Evolutionary conservation across 2,329 filamentous ascomycete genomes (phyloP).

Genomic region (Pseudogymnoascus destructans): DNA sequence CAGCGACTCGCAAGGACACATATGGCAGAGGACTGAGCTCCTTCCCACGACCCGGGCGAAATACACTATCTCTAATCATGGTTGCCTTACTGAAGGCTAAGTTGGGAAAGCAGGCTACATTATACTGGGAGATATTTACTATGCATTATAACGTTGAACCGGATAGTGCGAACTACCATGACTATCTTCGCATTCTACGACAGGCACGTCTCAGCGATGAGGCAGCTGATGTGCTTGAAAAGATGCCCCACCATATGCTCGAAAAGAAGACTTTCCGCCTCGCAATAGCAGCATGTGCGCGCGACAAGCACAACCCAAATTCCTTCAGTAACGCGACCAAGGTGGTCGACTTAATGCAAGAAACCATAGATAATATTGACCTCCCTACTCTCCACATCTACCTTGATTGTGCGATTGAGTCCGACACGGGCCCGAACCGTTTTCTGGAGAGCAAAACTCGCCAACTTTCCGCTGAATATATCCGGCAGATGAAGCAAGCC

Average conservation of each 20-base stretch:
- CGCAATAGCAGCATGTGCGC: constrained; percentile 59
- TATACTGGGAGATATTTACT: constrained; percentile 69
- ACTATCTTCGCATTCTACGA: constrained; percentile 55
- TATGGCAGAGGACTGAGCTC: constrained; percentile 15
- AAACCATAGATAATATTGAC: constrained; percentile 34
- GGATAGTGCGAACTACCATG: constrained; percentile 57
- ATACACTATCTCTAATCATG: constrained; percentile 57
- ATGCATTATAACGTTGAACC: constrained; percentile 48
- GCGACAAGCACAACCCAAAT: constrained; percentile 64
- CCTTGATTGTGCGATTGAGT: constrained; percentile 41
- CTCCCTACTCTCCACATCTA: constrained; percentile 39
- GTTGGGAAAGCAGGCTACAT: constrained; percentile 46
- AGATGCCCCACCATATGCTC: constrained; percentile 36
- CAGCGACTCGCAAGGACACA: constrained; percentile 12
- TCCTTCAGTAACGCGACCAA: constrained; percentile 50
- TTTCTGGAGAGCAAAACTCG: constrained; percentile 22
- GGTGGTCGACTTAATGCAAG: constrained; percentile 52
- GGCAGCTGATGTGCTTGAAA: constrained; percentile 43
- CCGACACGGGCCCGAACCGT: constrained; percentile 26
- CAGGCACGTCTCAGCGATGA: constrained; percentile 51
- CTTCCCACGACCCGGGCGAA: constrained; percentile 36
- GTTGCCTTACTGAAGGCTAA: constrained; percentile 47
- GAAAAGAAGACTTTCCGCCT: constrained; percentile 49
- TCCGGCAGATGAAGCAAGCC: not conserved
- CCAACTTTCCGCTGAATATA: not conserved